Percentiles rank a stretch among this genome's conserved stretches.
phyloP scores from a whole-genome alignment of 2,329 filamentous ascomycete species.

The Alternaria triticimaculans region DNA sequence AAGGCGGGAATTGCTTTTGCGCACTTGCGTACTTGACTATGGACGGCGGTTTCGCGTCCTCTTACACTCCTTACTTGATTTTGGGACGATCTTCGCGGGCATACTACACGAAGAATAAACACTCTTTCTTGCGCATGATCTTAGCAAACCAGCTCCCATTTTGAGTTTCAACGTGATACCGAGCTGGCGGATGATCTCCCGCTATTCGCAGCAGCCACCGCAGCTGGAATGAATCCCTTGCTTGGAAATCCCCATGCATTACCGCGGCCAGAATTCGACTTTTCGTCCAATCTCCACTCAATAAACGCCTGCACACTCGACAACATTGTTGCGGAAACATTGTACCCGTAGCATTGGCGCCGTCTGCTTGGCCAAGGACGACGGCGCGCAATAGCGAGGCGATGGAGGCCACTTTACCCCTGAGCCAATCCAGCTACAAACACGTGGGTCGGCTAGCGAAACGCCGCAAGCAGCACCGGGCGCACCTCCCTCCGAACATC shows the following conservation, averaged over 20 bases:
- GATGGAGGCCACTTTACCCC: constrained; percentile 1
- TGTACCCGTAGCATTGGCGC: background rate
- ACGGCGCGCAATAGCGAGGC: background rate
- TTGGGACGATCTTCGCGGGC: background rate
- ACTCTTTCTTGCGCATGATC: background rate
- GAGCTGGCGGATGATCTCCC: background rate
- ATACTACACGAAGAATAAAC: background rate
- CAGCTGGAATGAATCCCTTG: background rate
- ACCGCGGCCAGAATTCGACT: background rate
- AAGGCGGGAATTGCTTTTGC: background rate
- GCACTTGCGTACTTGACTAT: background rate
- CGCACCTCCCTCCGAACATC: background rate
- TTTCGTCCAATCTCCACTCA: constrained; percentile 11
- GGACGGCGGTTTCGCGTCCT: background rate
- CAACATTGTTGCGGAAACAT: background rate
- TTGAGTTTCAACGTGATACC: background rate
- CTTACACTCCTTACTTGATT: constrained; percentile 2
- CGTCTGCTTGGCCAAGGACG: background rate
- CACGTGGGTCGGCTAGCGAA: constrained; percentile 20
- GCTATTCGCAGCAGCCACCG: background rate
- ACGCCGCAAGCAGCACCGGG: constrained; percentile 20
- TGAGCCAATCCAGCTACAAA: constrained; percentile 25
- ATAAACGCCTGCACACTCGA: background rate
- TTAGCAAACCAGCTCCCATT: background rate
- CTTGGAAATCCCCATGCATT: background rate